Base-by-base conservation (phyloP, 805 yeast species). In the Ogataea saltuana region DNA sequence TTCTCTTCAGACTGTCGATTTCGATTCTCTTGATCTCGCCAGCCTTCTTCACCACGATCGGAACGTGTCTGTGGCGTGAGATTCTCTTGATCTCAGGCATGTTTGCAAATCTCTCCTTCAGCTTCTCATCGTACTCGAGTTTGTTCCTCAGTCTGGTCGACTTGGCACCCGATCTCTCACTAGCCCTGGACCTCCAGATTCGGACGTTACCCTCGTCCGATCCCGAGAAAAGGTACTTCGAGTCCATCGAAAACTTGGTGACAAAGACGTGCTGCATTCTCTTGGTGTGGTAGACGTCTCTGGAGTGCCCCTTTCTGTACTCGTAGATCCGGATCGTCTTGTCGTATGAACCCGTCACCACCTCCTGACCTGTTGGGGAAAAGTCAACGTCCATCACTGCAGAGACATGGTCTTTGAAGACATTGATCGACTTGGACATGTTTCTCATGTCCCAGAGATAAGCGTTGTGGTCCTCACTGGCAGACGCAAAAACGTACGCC, bases 391-490 rank as follows among this genome's bases (percentile, higher is more conserved):
- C 96, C 81, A 91, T 77, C 9, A 93, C 95, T 0, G 97, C 97
- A 36, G 95, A 84, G 29, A 91, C 97, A 65, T 93, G 99, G 65
- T 89, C 98, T 68, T 91, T 89, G 67, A 76, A 88, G 10, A 95
- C 88, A 53, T 89, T 90, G 39, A 84, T 64, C 1, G 97, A 83
- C 43, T 87, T 75, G 33, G 74, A 74, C 78, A 95, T 73, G 59
- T 90, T 87, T 63, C 99, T 76, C 97, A 95, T 91, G 68, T 93
- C 99, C 80, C 96, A 95, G 42, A 85, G 75, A 64, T 93, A 93
- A 8, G 85, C 82, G 63, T 93, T 93, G 65, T 91, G 97, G 69
- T 93, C 98, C 67, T 93, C 99, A 59, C 81, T 80, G 2, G 88
- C 98, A 30, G 87, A 80, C 13, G 90, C 97, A 69, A 93, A 91